A percentile compares a stretch with the other conserved stretches of the same genome.
Evolutionary conservation across 2,329 filamentous ascomycete species (phyloP).

Genomic region (Fusarium sp.): DNA sequence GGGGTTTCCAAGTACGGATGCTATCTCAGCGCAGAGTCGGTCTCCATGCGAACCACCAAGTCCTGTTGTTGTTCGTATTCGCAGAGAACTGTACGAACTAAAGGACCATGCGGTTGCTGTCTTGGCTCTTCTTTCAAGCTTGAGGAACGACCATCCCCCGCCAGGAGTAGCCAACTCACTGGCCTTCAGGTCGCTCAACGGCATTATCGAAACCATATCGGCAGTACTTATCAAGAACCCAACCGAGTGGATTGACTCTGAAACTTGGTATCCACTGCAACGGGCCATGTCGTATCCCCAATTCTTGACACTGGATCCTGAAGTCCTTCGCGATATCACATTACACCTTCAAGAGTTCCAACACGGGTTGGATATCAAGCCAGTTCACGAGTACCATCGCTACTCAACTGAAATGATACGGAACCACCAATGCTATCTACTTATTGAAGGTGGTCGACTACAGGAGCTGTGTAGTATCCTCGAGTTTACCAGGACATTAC

Average conservation of each 20-base stretch:
- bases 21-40: accelerated
- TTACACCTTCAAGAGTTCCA: slow-evolving; percentile 22
- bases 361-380: slow-evolving; percentile 21
- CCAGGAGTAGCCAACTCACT: neutral
- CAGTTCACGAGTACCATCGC: neutral
- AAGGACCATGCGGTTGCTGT: slow-evolving; percentile 31
- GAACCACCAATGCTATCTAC: slow-evolving; percentile 29
- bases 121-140: slow-evolving; percentile 2
- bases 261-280: neutral
- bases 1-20: slow-evolving; percentile 7
- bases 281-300: slow-evolving; percentile 26
- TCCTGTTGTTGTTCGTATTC: slow-evolving; percentile 25
- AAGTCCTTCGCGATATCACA: slow-evolving; percentile 27
- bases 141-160: neutral
- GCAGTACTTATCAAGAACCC: slow-evolving; percentile 39
- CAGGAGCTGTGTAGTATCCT: slow-evolving; percentile 14
- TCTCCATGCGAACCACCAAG: slow-evolving; percentile 8
- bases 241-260: slow-evolving; percentile 40
- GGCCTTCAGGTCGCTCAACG: neutral
- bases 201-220: slow-evolving; percentile 25
- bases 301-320: slow-evolving; percentile 28
- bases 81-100: slow-evolving; percentile 30
- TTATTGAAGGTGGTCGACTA: slow-evolving; percentile 22
- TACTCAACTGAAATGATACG: slow-evolving; percentile 20
- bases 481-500: slow-evolving; percentile 26